phyloP scores from a whole-genome alignment of 257 asterid species.

The Gentiana dahurica region DNA sequence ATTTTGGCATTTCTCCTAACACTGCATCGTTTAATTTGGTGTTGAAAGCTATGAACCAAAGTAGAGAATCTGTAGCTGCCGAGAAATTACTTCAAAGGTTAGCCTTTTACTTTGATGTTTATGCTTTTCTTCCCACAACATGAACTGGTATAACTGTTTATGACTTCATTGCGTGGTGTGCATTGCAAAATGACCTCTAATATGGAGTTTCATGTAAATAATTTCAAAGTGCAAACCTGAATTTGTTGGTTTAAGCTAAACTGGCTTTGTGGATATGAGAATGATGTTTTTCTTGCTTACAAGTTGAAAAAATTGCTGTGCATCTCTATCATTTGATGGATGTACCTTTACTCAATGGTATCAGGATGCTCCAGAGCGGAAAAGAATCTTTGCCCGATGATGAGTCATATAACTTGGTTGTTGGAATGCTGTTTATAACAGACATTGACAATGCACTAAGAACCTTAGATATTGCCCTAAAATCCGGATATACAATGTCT shows the following conservation, averaged over 20 bases:
- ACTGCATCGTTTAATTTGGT: slow-evolving; percentile 72
- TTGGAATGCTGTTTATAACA: slow-evolving; percentile 53
- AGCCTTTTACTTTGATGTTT: slow-evolving; percentile 2
- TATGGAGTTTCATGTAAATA: too few species aligned
- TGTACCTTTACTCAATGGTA: slow-evolving; percentile 21
- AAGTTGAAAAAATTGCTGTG: slow-evolving; percentile 4
- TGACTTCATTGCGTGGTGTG: too few species aligned
- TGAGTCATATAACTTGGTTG: slow-evolving; percentile 69
- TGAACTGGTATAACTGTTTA: too few species aligned
- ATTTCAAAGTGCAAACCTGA: too few species aligned
- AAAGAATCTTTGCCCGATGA: slow-evolving; percentile 73
- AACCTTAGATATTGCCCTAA: slow-evolving; percentile 47
- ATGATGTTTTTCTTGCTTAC: background rate
- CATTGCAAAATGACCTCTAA: too few species aligned
- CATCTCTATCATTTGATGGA: slow-evolving; percentile 16
- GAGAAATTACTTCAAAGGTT: slow-evolving; percentile 70
- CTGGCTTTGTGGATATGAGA: too few species aligned
- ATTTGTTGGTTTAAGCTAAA: background rate
- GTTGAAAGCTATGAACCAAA: slow-evolving; percentile 59
- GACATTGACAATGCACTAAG: slow-evolving; percentile 59
- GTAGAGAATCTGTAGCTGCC: slow-evolving; percentile 44
- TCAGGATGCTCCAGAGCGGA: slow-evolving; percentile 79
- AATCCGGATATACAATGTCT: slow-evolving; percentile 59
- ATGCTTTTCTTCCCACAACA: too few species aligned
- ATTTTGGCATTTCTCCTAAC: slow-evolving; percentile 44